Evolutionary conservation across 176 grass and related monocot species (phyloP).

Genomic region (Phoenix dactylifera): DNA sequence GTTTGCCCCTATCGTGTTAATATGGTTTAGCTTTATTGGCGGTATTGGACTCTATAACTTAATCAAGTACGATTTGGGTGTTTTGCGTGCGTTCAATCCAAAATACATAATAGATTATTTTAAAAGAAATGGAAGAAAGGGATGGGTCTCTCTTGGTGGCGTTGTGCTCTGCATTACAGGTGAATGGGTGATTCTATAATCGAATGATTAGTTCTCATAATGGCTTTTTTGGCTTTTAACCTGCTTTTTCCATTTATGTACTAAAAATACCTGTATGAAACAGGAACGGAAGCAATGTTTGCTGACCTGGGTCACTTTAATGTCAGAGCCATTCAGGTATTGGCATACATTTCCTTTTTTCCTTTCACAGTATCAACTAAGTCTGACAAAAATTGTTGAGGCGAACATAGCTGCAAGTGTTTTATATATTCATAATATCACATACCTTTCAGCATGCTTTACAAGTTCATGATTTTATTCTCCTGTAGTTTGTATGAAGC

Average conservation of each 20-base stretch:
- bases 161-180: slow-evolving; percentile 72
- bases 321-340: slow-evolving; percentile 58
- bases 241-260: background rate
- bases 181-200: slow-evolving; percentile 49
- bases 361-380: too few relatives aligned
- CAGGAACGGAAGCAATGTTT: slow-evolving; percentile 78
- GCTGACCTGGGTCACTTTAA: slow-evolving; percentile 78
- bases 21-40: slow-evolving; percentile 57
- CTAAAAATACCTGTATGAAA: slow-evolving; percentile 12
- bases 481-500: too few relatives aligned
- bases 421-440: too few relatives aligned
- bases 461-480: too few relatives aligned
- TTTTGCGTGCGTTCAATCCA: slow-evolving; percentile 60
- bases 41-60: slow-evolving; percentile 59
- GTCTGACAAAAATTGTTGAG: too few relatives aligned
- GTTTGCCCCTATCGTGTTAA: slow-evolving; percentile 55
- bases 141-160: slow-evolving; percentile 70
- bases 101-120: slow-evolving; percentile 66
- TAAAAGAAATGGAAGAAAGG: slow-evolving; percentile 54
- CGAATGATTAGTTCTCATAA: slow-evolving; percentile 1
- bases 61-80: slow-evolving; percentile 35
- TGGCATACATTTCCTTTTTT: too few relatives aligned
- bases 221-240: background rate
- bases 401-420: too few relatives aligned
- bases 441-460: too few relatives aligned